phyloP scores from a whole-genome alignment of 768 basidiomycete genomes.

The Stropharia rugosoannulata region DNA sequence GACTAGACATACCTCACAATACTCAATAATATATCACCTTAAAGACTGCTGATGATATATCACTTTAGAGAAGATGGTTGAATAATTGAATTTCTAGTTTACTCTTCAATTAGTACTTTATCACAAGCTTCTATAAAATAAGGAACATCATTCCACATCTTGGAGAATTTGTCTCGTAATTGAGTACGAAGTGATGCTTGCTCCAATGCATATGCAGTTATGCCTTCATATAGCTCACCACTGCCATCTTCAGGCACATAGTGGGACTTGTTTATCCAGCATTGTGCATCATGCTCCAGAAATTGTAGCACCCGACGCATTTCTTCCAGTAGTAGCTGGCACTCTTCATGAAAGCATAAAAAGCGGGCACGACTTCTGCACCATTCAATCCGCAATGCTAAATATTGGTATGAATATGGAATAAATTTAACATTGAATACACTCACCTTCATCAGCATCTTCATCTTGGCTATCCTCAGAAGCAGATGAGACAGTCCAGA shows the following conservation, averaged over 20 bases:
- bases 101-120: not conserved
- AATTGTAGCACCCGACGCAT: not conserved
- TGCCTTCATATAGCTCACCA: not conserved
- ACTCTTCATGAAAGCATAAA: not conserved
- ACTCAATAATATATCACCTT: not conserved
- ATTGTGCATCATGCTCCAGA: not conserved
- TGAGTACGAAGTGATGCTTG: not conserved
- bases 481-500: not conserved
- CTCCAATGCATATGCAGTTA: not conserved
- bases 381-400: not conserved
- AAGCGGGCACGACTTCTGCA: not conserved
- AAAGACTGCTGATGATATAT: not conserved
- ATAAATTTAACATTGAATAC: too few relatives aligned
- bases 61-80: not conserved
- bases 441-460: not conserved
- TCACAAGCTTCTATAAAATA: not conserved
- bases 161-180: not conserved
- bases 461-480: not conserved
- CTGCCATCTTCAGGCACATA: not conserved
- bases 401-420: not conserved
- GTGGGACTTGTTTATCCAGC: not conserved
- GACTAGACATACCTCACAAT: not conserved
- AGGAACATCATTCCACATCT: not conserved
- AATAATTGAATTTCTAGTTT: not conserved
- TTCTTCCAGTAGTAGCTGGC: not conserved